Conservation (phyloP, 2,329 filamentous ascomycete genomes). For the Colletotrichum sp. region DNA sequence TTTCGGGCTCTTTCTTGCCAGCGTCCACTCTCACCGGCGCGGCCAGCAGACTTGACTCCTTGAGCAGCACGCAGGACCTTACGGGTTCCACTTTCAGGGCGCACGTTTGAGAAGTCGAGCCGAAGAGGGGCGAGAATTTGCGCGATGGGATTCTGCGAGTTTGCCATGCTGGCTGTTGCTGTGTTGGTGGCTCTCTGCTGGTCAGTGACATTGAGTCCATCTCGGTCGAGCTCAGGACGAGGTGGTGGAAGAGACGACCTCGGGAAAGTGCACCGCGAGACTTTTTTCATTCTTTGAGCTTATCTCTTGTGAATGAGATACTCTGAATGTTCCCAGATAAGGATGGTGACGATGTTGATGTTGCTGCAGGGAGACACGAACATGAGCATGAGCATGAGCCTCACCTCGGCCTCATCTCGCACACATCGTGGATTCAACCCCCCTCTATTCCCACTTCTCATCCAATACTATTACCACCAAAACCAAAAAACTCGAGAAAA, state of each 20-base stretch:
- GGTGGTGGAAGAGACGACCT: background rate
- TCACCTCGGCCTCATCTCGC: background rate
- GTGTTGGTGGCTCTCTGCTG: background rate
- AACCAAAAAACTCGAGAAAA: background rate
- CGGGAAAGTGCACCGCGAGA: background rate
- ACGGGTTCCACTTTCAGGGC: background rate
- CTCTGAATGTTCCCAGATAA: background rate
- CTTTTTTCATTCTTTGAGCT: background rate
- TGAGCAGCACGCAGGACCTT: background rate
- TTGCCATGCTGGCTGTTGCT: background rate
- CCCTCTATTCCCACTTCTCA: constrained; percentile 13
- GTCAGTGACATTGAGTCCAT: background rate
- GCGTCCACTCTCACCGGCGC: background rate
- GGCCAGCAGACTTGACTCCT: background rate
- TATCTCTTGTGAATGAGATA: background rate
- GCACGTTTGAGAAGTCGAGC: background rate
- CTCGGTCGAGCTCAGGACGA: background rate
- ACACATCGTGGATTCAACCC: background rate
- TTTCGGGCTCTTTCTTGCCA: constrained; percentile 10
- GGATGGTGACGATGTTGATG: background rate
- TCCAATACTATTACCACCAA: background rate
- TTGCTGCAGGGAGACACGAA: background rate
- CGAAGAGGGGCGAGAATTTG: constrained; percentile 7
- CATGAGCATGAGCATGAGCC: background rate
- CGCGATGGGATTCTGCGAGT: background rate